Percentiles rank a stretch among this genome's conserved stretches.
Conservation (phyloP, 2,329 filamentous ascomycete genomes). For the Waltergamsia citrina region DNA sequence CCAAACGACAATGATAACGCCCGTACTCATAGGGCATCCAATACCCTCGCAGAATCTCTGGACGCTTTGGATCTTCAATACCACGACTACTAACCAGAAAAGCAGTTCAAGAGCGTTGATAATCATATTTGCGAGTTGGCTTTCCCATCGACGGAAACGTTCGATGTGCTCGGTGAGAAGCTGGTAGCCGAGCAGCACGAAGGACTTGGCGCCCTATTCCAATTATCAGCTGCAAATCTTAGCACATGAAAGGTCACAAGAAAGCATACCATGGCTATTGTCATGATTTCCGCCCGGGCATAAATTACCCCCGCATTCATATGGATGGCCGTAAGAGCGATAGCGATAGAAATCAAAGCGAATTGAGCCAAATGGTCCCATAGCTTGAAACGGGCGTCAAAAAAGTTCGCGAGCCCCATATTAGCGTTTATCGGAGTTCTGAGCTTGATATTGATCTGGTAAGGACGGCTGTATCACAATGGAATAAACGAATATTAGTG, state of each 20-base stretch:
- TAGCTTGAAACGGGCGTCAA: not conserved
- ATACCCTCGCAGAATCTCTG: not conserved
- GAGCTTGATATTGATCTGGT: no score
- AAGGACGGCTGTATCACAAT: no score
- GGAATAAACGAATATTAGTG: no score
- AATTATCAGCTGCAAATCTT: no score
- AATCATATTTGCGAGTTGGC: constrained; percentile 11
- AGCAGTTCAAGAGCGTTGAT: constrained; percentile 13
- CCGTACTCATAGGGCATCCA: not conserved
- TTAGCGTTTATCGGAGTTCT: no score
- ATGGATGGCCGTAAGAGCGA: not conserved
- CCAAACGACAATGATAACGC: not conserved
- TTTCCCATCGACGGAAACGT: constrained; percentile 9
- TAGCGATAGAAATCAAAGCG: not conserved
- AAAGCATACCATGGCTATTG: not conserved
- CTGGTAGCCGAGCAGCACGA: constrained; percentile 1
- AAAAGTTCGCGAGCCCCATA: not conserved
- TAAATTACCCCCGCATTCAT: not conserved
- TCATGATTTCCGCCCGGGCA: not conserved
- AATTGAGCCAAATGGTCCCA: not conserved
- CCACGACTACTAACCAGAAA: constrained; percentile 15
- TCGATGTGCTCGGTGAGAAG: constrained; percentile 14
- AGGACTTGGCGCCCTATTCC: not conserved
- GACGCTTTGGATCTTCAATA: constrained; percentile 9
- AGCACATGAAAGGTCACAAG: no score